A percentile compares a stretch with the other conserved stretches of the same genome.
Evolutionary conservation across 1,284 basidiomycete species (phyloP).

Genomic region (Mycena sp.): DNA sequence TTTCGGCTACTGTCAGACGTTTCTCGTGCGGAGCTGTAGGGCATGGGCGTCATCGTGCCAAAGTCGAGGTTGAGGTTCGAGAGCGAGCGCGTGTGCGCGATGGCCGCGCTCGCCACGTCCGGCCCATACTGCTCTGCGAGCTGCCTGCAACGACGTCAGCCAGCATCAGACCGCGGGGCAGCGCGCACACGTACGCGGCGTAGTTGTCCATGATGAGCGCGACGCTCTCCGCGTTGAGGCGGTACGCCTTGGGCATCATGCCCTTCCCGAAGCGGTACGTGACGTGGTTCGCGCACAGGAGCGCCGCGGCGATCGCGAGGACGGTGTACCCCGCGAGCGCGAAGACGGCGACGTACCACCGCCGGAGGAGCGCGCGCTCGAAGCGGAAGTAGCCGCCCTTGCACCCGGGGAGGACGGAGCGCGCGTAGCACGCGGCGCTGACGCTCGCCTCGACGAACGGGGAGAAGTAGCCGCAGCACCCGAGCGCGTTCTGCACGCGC

Average conservation of each 20-base stretch:
- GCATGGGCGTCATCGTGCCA: neutral
- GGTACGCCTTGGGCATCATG: slow-evolving; percentile 80
- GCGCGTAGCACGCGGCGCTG: slow-evolving; percentile 69
- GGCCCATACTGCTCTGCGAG: slow-evolving; percentile 18
- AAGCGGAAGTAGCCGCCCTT: slow-evolving; percentile 66
- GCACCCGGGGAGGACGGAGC: slow-evolving; percentile 70
- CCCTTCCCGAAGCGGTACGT: slow-evolving; percentile 83
- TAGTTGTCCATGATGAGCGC: slow-evolving; percentile 68
- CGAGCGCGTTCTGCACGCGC: slow-evolving; percentile 69
- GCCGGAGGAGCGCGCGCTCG: slow-evolving; percentile 58
- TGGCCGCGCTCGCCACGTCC: neutral
- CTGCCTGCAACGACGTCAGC: slow-evolving; percentile 2
- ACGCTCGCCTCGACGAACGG: slow-evolving; percentile 75
- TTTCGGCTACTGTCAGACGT: no score
- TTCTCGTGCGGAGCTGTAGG: neutral
- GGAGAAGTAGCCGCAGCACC: slow-evolving; percentile 76
- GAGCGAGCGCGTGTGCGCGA: slow-evolving; percentile 15
- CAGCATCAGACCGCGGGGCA: neutral
- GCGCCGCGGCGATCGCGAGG: slow-evolving; percentile 58
- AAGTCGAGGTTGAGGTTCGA: slow-evolving; percentile 10
- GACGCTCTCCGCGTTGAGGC: slow-evolving; percentile 69
- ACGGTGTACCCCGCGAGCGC: slow-evolving; percentile 64
- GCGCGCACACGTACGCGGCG: slow-evolving; percentile 15
- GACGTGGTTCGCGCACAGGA: slow-evolving; percentile 78
- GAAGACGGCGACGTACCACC: slow-evolving; percentile 70